phyloP scores from a whole-genome alignment of 768 basidiomycete species.

The Suillus clintonianus region DNA sequence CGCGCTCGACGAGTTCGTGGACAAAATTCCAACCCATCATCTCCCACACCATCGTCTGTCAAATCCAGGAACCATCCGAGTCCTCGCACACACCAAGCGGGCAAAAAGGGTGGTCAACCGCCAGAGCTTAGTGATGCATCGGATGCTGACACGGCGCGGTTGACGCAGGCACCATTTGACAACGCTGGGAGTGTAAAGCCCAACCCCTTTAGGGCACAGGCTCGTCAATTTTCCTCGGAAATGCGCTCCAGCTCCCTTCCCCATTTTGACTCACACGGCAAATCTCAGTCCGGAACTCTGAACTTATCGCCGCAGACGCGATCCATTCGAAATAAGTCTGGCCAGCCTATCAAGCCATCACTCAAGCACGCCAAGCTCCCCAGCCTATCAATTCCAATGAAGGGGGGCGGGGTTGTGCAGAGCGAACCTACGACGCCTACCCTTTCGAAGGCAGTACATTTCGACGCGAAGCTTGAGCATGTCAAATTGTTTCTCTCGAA shows the following conservation, averaged over 20 bases:
- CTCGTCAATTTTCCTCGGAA: slow-evolving; percentile 24
- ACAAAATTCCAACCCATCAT: slow-evolving; percentile 36
- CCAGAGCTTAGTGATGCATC: slow-evolving; percentile 27
- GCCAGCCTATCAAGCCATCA: slow-evolving; percentile 89
- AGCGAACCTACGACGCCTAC: slow-evolving; percentile 85
- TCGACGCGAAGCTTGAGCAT: slow-evolving; percentile 88
- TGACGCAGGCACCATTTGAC: slow-evolving; percentile 19
- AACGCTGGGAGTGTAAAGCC: slow-evolving; percentile 17
- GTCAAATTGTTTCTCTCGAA: slow-evolving; percentile 94
- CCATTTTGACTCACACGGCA: slow-evolving; percentile 2
- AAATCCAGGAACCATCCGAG: slow-evolving; percentile 10
- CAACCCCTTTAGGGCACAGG: slow-evolving; percentile 1
- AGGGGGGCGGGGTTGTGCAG: slow-evolving; percentile 46
- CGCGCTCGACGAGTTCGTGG: slow-evolving; percentile 40
- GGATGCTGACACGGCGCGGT: slow-evolving; percentile 28
- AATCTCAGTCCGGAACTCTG: neutral
- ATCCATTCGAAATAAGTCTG: slow-evolving; percentile 87
- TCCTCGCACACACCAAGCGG: slow-evolving; percentile 13
- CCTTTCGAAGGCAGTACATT: slow-evolving; percentile 84
- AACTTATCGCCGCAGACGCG: slow-evolving; percentile 29
- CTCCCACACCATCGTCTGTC: slow-evolving; percentile 43
- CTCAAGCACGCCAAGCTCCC: slow-evolving; percentile 72
- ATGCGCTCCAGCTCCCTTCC: slow-evolving; percentile 8
- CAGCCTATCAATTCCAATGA: slow-evolving; percentile 54
- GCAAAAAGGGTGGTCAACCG: slow-evolving; percentile 13